These are phyloP conservation scores for Penicillium sp. DNA, from an alignment of 2,329 filamentous ascomycete genomes.

Conservation along the genomic window DNA sequence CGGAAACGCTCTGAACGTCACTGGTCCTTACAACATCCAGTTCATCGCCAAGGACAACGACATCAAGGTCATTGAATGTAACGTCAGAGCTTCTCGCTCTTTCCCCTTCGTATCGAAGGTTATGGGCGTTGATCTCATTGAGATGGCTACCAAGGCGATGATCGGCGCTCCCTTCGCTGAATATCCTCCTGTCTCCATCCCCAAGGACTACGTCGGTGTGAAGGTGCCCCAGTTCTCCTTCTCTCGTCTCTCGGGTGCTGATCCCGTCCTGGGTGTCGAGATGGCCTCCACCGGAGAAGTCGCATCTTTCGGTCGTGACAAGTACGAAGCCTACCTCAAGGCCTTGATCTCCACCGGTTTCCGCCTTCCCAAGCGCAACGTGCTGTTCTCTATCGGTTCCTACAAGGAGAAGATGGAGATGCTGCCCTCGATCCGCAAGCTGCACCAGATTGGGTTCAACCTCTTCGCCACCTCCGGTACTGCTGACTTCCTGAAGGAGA, in stretches of 20 bases:
- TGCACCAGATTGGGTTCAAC: conserved; percentile 86
- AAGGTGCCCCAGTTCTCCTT: conserved; percentile 99
- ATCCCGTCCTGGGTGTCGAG: conserved; percentile 92
- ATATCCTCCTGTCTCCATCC: conserved; percentile 69
- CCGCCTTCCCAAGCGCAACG: conserved; percentile 88
- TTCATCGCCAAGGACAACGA: conserved; percentile 99
- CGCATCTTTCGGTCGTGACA: conserved; percentile 87
- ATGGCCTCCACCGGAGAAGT: conserved; percentile 99
- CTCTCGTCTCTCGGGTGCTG: conserved; percentile 88
- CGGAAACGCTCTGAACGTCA: conserved; percentile 84
- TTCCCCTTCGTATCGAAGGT: conserved; percentile 98
- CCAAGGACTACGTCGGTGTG: conserved; percentile 78
- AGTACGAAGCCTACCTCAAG: conserved; percentile 97
- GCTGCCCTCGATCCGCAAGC: conserved; percentile 80
- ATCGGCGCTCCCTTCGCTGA: conserved; percentile 71
- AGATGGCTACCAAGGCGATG: conserved; percentile 97
- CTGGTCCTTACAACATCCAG: conserved; percentile 96
- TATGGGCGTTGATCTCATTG: conserved; percentile 93
- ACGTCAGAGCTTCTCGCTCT: conserved; percentile 87
- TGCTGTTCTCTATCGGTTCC: conserved; percentile 87
- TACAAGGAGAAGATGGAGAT: conserved; percentile 98
- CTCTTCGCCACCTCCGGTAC: conserved; percentile 94
- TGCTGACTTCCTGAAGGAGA: conserved; percentile 88
- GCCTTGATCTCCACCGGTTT: conserved; percentile 92
- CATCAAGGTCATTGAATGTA: conserved; percentile 99